These are phyloP conservation scores for Colletotrichum incanum DNA, from an alignment of 2,329 filamentous ascomycete genomes.

Conservation along the genomic window DNA sequence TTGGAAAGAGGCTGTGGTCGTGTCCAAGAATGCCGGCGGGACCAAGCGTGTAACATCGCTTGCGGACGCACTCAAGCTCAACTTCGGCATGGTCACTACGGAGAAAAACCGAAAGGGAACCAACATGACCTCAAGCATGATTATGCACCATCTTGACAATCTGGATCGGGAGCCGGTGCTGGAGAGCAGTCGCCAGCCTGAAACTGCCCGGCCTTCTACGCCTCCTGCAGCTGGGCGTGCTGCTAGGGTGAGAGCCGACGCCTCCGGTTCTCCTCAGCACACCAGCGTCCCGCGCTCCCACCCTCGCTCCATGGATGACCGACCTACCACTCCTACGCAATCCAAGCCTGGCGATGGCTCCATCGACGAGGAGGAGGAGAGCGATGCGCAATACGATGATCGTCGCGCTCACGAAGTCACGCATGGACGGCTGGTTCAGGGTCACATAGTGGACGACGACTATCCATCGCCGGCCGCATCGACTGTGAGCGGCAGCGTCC, in stretches of 20 bases:
- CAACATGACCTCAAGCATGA: constrained; percentile 84
- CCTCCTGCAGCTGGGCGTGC: constrained; percentile 29
- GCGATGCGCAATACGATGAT: constrained; percentile 77
- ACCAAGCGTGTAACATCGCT: constrained; percentile 97
- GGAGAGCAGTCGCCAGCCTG: constrained; percentile 52
- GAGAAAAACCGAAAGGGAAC: constrained; percentile 75
- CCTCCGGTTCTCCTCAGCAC: constrained; percentile 41
- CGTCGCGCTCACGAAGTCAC: constrained; percentile 90
- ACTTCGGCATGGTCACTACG: constrained; percentile 96
- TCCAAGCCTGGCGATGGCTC: constrained; percentile 27
- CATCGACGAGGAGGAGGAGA: constrained; percentile 52
- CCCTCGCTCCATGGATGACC: constrained; percentile 45
- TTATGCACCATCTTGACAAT: constrained; percentile 78
- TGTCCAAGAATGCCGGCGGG: constrained; percentile 97
- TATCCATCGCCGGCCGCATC: constrained; percentile 85
- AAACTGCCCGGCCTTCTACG: constrained; percentile 43
- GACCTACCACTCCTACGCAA: constrained; percentile 37
- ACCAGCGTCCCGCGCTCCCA: constrained; percentile 43
- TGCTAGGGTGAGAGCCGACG: constrained; percentile 37
- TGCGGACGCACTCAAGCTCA: constrained; percentile 95
- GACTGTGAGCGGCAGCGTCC: constrained; percentile 75
- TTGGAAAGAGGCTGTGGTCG: constrained; percentile 94
- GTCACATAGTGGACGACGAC: constrained; percentile 95
- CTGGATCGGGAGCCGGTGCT: constrained; percentile 64
- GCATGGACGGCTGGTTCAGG: constrained; percentile 90